Evolutionary conservation across 2,329 filamentous ascomycete genomes (phyloP), one percentile per base, ranked within the genome.

Genomic region (Colletotrichum sp.): DNA sequence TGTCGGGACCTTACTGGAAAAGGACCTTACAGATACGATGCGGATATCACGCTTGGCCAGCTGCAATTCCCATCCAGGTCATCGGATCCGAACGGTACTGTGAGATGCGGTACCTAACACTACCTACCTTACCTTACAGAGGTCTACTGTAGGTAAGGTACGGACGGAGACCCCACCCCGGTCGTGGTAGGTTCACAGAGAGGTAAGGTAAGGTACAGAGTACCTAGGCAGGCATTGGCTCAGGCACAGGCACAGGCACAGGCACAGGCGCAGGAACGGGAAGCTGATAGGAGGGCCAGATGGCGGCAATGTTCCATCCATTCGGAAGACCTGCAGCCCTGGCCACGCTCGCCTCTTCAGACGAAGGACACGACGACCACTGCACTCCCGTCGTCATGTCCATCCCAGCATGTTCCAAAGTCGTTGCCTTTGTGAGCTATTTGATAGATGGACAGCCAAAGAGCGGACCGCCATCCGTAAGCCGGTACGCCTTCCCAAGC

Each of bases 21-120:
- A 30, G 55, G 24, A 30, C 55, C 55, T 26, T 30, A 26, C 28
- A 28, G 13, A 26, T 59, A 59, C 24, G 55, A 26, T 59, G 55
- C 16, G 55, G 28, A 48, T 48, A 48, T 48, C 39, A 48, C 32
- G n/a, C 59, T 48, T 61, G 30, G 32, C 55, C 21, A n/a, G 28
- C 32, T n/a, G 14, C n/a, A 57, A 13, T 12, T 36, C 21, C n/a
- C 21, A n/a, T 24, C 72, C 72, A 72, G 28, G 34, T 39, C 21
- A 28, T 43, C 68, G 72, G 72, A 66, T 67, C 61, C 72, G 68
- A 72, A 75, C 39, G 43, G 65, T 28, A 36, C 36, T n/a, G 18
- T n/a, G 39, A 48, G 39, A 48, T 48, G 18, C 39, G 39, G 39
- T 48, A n/a, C 39, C 9, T 18, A n/a, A 48, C 9, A n/a, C 39